These are phyloP conservation scores for Erigeron canadensis DNA, from an alignment of 129 eudicot species.

Conservation along the genomic window DNA sequence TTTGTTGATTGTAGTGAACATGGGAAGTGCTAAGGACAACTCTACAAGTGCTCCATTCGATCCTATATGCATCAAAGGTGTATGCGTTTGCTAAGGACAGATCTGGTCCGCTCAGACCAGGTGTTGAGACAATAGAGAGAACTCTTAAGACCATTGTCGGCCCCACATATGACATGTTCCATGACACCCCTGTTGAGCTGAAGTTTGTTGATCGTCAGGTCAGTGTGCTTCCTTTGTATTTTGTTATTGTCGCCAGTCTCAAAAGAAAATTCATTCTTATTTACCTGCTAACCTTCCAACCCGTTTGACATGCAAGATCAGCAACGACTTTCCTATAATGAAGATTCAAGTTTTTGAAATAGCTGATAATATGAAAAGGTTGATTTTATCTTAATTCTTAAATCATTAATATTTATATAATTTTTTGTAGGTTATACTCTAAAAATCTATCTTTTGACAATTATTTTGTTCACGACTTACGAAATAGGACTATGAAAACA, in stretches of 20 bases:
- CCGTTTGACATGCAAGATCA: slow-evolving; percentile 65
- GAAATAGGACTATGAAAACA: slow-evolving; percentile 50
- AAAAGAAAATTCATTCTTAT: no score
- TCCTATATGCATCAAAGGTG: slow-evolving; percentile 35
- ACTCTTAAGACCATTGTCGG: slow-evolving; percentile 60
- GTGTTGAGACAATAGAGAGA: slow-evolving; percentile 59
- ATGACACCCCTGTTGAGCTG: slow-evolving; percentile 1
- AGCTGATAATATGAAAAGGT: slow-evolving; percentile 83
- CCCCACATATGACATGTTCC: slow-evolving; percentile 61
- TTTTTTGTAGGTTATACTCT: slow-evolving; percentile 1
- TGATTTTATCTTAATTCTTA: slow-evolving; percentile 4
- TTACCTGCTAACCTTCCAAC: no score
- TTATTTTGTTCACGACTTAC: slow-evolving; percentile 23
- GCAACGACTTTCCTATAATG: slow-evolving; percentile 73
- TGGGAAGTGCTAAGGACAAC: no score
- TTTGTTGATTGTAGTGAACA: slow-evolving; percentile 28
- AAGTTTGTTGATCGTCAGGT: slow-evolving; percentile 10
- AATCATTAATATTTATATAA: neutral
- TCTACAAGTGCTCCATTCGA: slow-evolving; percentile 35
- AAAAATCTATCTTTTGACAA: slow-evolving; percentile 33
- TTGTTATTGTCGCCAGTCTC: no score
- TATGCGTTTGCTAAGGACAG: slow-evolving; percentile 64
- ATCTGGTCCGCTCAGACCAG: slow-evolving; percentile 65
- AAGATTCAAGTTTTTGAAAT: slow-evolving; percentile 89
- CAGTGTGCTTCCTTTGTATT: neutral